Evolutionary conservation across 2,329 filamentous ascomycete species (phyloP), one percentile per base, ranked within the genome.

Genomic region (Aureobasidium sp.): DNA sequence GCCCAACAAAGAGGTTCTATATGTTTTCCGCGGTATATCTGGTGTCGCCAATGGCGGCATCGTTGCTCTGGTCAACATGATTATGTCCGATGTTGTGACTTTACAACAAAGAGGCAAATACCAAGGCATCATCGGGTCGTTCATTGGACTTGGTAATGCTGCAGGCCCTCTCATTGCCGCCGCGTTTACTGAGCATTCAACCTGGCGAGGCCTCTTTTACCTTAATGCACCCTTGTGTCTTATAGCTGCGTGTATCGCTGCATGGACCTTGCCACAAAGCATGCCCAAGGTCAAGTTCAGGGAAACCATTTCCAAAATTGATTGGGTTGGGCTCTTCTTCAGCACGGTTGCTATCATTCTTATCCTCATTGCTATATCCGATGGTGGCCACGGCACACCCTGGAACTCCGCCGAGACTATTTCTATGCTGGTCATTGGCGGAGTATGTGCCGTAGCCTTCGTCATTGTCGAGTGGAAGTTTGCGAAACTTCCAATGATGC

Each of bases 401-500:
- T 87, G 84, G 84, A 70, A 76, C 1, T 83, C 81, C 0, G 71
- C 75, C 0, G 79, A 83, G 65, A 82, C 86, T 13, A 76, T 87
- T 50, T 76, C 75, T 0, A 81, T 83, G 0, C 67, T 87, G 1
- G 72, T 82, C 0, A 69, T 85, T 2, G 85, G 85, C 1, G 57
- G 71, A n/a, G 63, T 73, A 1, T 69, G 80, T 7, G 77, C 78
- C n/a, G 70, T 78, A 37, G 75, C 72, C 0, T 85, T 85, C 61
- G 74, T 80, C 34, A 61, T 83, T 2, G 84, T 82, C 80, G 78
- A 83, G 65, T 78, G 76, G 73, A 79, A 79, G 55, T 78, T 77
- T 0, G 76, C 81, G 3, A 73, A 71, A 53, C 77, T 79, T 48
- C 81, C 81, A 3, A 72, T 83, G 39, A 75, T 81, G 20, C 78